phyloP scores from a whole-genome alignment of 2,329 filamentous ascomycete genomes.

The Capronia coronata region DNA sequence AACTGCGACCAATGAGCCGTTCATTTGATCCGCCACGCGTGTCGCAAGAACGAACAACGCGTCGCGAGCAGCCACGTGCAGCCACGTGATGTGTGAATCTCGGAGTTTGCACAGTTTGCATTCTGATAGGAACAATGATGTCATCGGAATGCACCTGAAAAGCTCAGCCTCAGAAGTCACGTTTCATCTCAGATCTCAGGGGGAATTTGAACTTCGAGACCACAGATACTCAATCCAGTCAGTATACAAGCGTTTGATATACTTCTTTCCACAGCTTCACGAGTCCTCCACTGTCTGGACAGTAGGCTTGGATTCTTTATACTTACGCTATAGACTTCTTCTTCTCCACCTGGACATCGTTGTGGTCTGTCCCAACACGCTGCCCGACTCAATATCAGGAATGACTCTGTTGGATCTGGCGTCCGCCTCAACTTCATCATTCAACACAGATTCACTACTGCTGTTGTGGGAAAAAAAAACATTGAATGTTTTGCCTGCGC shows the following conservation, averaged over 20 bases:
- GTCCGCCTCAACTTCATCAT: not conserved
- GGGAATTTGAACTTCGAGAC: conserved; percentile 1
- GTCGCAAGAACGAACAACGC: not conserved
- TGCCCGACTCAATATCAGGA: not conserved
- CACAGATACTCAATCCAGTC: too few species aligned
- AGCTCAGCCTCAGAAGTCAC: conserved; percentile 3
- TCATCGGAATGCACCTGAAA: conserved; percentile 3
- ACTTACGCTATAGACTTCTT: too few species aligned
- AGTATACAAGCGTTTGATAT: too few species aligned
- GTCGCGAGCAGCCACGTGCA: not conserved
- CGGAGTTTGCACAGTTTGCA: too few species aligned
- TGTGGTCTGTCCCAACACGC: not conserved
- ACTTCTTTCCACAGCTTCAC: too few species aligned
- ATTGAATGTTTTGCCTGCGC: not conserved
- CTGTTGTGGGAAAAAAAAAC: not conserved
- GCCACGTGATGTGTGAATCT: conserved; percentile 1
- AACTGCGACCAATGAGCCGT: not conserved
- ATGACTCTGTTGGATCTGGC: conserved; percentile 1
- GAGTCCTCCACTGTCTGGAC: too few species aligned
- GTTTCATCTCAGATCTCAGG: too few species aligned
- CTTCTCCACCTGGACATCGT: too few species aligned
- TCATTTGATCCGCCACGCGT: not conserved
- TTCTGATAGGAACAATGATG: not conserved
- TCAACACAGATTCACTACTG: not conserved
- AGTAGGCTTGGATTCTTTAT: too few species aligned